A percentile compares a stretch with the other conserved stretches of the same genome.
These are phyloP conservation scores for Mortierella sp. DNA, from an alignment of 371 early-diverging fungal species.

Conservation along the genomic window DNA sequence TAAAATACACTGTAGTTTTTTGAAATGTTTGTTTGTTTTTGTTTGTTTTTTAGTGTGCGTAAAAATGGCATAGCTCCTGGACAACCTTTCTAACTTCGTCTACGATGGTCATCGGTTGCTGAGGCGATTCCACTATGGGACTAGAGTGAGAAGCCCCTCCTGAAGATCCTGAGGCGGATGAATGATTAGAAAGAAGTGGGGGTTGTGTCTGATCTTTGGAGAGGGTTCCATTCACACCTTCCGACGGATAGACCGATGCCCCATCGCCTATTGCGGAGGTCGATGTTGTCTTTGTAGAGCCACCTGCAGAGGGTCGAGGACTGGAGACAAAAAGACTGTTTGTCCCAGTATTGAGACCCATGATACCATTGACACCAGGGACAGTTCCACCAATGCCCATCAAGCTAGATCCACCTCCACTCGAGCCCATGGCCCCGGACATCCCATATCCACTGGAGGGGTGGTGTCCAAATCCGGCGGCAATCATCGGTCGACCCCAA, in stretches of 20 bases:
- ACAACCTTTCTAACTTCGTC: conserved; percentile 48
- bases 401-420: conserved; percentile 20
- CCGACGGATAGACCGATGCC: not conserved
- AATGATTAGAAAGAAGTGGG: conserved; percentile 7
- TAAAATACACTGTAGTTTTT: too few species aligned
- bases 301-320: conserved; percentile 25
- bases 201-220: conserved; percentile 30
- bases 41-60: conserved; percentile 23
- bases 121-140: not conserved
- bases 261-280: not conserved
- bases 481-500: conserved; percentile 43
- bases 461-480: conserved; percentile 33
- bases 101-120: conserved; percentile 42
- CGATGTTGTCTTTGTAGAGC: not conserved
- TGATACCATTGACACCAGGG: conserved; percentile 33
- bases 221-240: conserved; percentile 4
- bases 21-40: conserved; percentile 1
- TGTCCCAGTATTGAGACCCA: conserved; percentile 32
- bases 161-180: conserved; percentile 13
- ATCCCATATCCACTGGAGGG: conserved; percentile 13
- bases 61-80: conserved; percentile 41
- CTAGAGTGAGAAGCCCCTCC: not conserved
- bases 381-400: conserved; percentile 13
- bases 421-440: conserved; percentile 4
- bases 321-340: conserved; percentile 42